Evolutionary conservation across 164 flowering plant species (phyloP), one percentile per base, ranked within the genome.

Genomic region (Vitis riparia): DNA sequence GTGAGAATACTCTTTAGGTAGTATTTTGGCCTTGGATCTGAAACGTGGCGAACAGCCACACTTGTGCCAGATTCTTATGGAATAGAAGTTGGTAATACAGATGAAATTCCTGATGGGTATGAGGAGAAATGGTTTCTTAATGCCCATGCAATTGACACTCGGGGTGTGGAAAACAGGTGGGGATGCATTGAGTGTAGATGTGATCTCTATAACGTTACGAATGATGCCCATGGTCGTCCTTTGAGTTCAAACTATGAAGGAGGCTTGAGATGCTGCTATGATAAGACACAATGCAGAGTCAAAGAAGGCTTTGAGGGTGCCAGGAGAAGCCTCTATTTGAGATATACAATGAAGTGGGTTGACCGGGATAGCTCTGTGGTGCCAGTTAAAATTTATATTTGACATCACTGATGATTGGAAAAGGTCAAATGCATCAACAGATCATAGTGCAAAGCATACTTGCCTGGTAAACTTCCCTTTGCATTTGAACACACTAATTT

Each of bases 171-270:
- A 69, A 93, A 93, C 72, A 82, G 70, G 56, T 63, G 85, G 74
- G 97, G 97, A 30, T 94, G 99, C 82, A 87, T 88, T 1, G 99
- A 94, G 57, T 94, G 99, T 77, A 82, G 78, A 80, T 89, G 96
- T 72, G 87, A 87, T 80, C 85, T 92, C 6, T 94, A 89, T 76
- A 90, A 89, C 75, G 79, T 92, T 11, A 89, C 98, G 3, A 60
- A 50, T 51, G 91, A 87, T 79, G 81, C 66, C 66, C 23, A 69
- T 70, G 89, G 87, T 7, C 66, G 71, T 15, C 82, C 87, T 56
- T 58, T 94, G 68, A 62, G 48, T 14, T 76, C 84, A 4, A 84
- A 64, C 50, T 94, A 94, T 67, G 60, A 1, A 32, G 98, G 99
- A 55, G 99, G 99, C 60, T 71, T 93, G 32, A 1, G 1, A 11